Conservation (phyloP, 2,329 filamentous ascomycete species). For the Botrytis porri region DNA sequence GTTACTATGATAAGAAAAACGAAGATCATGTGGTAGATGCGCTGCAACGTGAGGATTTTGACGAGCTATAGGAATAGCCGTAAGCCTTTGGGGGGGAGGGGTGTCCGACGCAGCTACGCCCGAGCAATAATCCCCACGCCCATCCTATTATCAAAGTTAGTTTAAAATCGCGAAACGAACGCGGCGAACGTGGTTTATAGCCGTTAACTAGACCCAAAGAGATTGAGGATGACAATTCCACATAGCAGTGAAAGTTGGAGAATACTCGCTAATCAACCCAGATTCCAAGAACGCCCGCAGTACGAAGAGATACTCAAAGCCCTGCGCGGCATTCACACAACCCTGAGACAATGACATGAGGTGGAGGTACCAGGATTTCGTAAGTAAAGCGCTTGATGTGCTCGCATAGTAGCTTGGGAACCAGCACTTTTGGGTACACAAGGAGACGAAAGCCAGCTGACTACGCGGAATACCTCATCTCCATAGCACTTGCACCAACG, state of each 20-base stretch:
- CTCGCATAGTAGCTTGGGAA: neutral
- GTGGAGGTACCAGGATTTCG: neutral
- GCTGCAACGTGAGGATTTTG: no score
- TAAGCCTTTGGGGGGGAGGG: no score
- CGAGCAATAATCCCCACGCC: neutral
- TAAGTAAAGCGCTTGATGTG: neutral
- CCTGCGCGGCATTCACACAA: no score
- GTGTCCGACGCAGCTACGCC: no score
- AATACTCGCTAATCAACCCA: neutral
- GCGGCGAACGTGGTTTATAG: neutral
- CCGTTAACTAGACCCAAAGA: neutral
- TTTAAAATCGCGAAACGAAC: neutral
- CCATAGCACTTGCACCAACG: neutral
- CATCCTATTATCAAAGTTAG: neutral
- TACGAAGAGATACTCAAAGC: neutral
- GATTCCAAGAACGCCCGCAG: neutral
- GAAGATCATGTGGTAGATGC: no score
- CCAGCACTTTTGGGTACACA: neutral
- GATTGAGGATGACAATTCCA: neutral
- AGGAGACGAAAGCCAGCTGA: neutral
- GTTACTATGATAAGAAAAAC: no score
- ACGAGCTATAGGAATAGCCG: no score
- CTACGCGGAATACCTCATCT: neutral
- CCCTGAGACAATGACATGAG: neutral
- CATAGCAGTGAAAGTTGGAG: neutral